phyloP scores from a whole-genome alignment of 1,284 basidiomycete species.

The Moniliella sp. region DNA sequence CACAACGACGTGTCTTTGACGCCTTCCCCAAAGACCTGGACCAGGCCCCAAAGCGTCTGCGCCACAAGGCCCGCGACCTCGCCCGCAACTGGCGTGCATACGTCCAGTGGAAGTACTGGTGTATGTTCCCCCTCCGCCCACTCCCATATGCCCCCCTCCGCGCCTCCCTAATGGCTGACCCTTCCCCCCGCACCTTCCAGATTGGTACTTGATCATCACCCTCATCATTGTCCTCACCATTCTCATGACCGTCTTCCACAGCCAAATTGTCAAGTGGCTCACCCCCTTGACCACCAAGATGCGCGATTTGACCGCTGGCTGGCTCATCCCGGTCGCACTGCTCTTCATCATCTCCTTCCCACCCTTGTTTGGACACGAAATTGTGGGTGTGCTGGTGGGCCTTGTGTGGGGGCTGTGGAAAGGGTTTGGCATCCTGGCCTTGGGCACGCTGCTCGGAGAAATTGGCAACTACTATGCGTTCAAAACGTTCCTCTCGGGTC shows the following conservation, averaged over 20 bases:
- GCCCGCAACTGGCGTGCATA: slow-evolving; percentile 10
- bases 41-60: slow-evolving; percentile 8
- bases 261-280: slow-evolving; percentile 47
- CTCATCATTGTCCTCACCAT: slow-evolving; percentile 38
- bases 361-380: slow-evolving; percentile 51
- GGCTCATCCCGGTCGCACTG: slow-evolving; percentile 59
- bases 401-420: slow-evolving; percentile 39
- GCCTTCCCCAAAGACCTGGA: slow-evolving; percentile 23
- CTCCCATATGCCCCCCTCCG: not conserved
- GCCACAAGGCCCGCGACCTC: slow-evolving; percentile 4
- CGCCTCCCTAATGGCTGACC: not conserved
- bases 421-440: slow-evolving; percentile 18
- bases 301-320: slow-evolving; percentile 44
- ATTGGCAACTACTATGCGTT: slow-evolving; percentile 37
- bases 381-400: slow-evolving; percentile 52
- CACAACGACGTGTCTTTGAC: slow-evolving; percentile 15
- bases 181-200: slow-evolving; percentile 29
- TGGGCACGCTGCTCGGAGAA: slow-evolving; percentile 24
- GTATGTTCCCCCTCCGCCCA: not conserved
- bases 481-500: slow-evolving; percentile 44
- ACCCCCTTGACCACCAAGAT: slow-evolving; percentile 47
- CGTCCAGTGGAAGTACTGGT: slow-evolving; percentile 10
- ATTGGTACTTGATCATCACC: slow-evolving; percentile 37
- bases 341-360: slow-evolving; percentile 44
- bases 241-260: slow-evolving; percentile 47